A percentile compares a stretch with the other conserved stretches of the same genome.
These are phyloP conservation scores for Mayamaea pseudoterrestris DNA, from an alignment of 108 stramenopile species.

Conservation along the genomic window DNA sequence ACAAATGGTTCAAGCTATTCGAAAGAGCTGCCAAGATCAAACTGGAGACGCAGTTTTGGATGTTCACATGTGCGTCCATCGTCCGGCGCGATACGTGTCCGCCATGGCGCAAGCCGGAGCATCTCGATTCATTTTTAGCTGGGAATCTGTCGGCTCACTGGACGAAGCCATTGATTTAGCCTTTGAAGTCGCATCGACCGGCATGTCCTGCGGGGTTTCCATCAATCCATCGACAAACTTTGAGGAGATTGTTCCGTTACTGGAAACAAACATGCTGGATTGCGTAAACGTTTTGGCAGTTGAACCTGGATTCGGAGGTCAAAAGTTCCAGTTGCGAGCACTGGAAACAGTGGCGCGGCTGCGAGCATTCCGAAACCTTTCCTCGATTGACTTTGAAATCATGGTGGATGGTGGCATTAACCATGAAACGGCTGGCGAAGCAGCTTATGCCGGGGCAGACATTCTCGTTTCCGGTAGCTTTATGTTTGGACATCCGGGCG, in stretches of 20 bases:
- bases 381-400: too few relatives aligned
- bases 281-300: slow-evolving; percentile 33
- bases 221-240: slow-evolving; percentile 54
- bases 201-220: slow-evolving; percentile 53
- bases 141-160: slow-evolving; percentile 34
- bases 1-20: slow-evolving; percentile 62
- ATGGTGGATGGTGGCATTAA: slow-evolving; percentile 80
- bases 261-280: slow-evolving; percentile 56
- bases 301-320: slow-evolving; percentile 62
- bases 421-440: slow-evolving; percentile 22
- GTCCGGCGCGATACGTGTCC: slow-evolving; percentile 40
- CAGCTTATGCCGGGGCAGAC: slow-evolving; percentile 39
- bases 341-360: slow-evolving; percentile 21
- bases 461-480: slow-evolving; percentile 63
- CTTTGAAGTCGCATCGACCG: slow-evolving; percentile 18
- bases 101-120: slow-evolving; percentile 67
- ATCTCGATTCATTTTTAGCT: slow-evolving; percentile 55
- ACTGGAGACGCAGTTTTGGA: slow-evolving; percentile 19
- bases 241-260: slow-evolving; percentile 30
- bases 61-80: slow-evolving; percentile 69
- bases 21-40: slow-evolving; percentile 17
- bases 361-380: slow-evolving; percentile 15
- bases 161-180: slow-evolving; percentile 38
- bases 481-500: slow-evolving; percentile 30
- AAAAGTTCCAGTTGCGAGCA: slow-evolving; percentile 28